Base-by-base conservation (phyloP, 1,284 basidiomycete genomes). In the Athelia sp. region DNA sequence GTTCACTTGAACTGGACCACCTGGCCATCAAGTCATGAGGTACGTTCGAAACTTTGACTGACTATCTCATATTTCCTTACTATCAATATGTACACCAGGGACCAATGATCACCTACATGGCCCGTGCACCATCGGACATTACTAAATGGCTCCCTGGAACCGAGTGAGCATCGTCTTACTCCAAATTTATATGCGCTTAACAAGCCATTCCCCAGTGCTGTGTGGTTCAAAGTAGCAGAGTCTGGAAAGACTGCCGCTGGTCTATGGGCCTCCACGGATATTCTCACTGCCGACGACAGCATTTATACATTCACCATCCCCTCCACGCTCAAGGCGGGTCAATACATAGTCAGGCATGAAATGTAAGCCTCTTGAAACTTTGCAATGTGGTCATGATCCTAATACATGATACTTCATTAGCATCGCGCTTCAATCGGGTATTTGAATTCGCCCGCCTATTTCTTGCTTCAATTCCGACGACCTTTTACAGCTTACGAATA, bases 261-360 rank as follows among this genome's bases (percentile, higher is more conserved):
- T 17, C 62, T 65, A 49, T 77, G 73, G 74, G 74, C 73, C 2
- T 63, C 72, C 13, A 71, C 71, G 0, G 68, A 73, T 53, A 48
- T 68, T 6, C 64, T 77, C 14, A 61, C 63, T 17, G 70, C 67
- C 1, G 58, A 62, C 26, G 63, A 74, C 44, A 66, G 65, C 45
- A 63, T 75, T 50, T 77, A 73, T 54, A 72, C 69, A 0, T 70
- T 77, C 57, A 74, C 68, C 4, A 71, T 76, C 51, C 75, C 74
- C 8, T 56, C 67, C 2, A 73, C 66, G 43, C 61, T 77, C 31
- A 62, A 67, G 49, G 51, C 74, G 10, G 75, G 74, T 2, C 74
- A 77, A 57, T 78, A 78, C 54, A 69, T 77, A 56, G 66, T 78
- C 44, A 66, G 75, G 18, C 75, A 78, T 53, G 75, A 77, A 54